Base-by-base conservation (phyloP, 1,139 yeast genomes). In the Suhomyces kunorum region DNA sequence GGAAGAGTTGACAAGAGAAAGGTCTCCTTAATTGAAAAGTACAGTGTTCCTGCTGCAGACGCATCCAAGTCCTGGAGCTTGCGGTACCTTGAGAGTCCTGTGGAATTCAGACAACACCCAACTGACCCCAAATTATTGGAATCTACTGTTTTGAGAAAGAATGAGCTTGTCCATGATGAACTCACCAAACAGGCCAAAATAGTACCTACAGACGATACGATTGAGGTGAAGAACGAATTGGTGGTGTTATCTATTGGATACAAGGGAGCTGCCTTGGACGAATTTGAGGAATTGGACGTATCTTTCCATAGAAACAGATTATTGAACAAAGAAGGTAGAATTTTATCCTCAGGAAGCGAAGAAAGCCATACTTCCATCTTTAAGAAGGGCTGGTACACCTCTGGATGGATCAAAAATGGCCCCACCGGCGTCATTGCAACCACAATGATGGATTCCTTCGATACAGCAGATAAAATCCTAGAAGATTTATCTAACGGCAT, bases 371-470 rank as follows among this genome's bases (percentile, higher is more conserved):
- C 52, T 28, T 48, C 56, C 3, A 46, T 56, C 15, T 61, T 45
- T 37, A 57, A 49, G 17, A 68, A 72, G 1, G 87, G 90, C 0
- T 66, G 87, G 49, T 92, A 89, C 54, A 81, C 87, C 1, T 71
- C 92, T 4, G 99, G 99, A 0, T 92, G 99, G 99, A 84, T 90
- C 39, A 81, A 85, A 45, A 83, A 77, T 41, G 96, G 96, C 0
- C 88, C 96, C 7, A 76, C 78, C 26, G 99, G 99, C 1, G 95
- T 89, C 5, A 92, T 92, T 48, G 95, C 96, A 11, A 76, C 86
- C 12, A 88, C 98, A 0, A 87, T 92, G 87, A 75, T 84, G 73
- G 94, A 87, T 45, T 77, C 95, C 0, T 85, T 83, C 53, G 80
- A 80, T 25, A 86, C 89, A 0, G 92, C 87, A 0, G 85, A 81